These are phyloP conservation scores for Rhizopus delemar DNA, from an alignment of 371 early-diverging fungal genomes.

Conservation along the genomic window DNA sequence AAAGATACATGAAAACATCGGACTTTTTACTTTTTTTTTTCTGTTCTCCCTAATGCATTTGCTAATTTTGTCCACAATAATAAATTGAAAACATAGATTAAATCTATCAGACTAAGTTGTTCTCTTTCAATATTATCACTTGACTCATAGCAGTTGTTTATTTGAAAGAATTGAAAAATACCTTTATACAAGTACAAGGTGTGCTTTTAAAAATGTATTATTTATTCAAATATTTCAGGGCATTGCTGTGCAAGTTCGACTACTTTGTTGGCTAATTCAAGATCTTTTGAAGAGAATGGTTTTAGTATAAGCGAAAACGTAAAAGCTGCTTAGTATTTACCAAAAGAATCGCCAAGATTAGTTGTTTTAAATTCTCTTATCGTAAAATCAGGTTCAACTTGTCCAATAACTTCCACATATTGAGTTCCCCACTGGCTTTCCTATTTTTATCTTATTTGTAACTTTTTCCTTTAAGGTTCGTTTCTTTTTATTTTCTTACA, in stretches of 20 bases:
- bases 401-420: constrained; percentile 52
- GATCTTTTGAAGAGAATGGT: constrained; percentile 25
- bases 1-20: background rate
- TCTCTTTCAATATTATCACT: no score
- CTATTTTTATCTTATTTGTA: constrained; percentile 20
- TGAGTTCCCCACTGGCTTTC: constrained; percentile 46
- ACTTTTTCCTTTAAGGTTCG: background rate
- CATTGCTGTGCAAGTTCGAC: constrained; percentile 43
- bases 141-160: no score
- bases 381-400: constrained; percentile 38
- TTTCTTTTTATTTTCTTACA: constrained; percentile 32
- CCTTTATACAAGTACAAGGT: no score
- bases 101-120: no score
- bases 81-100: no score
- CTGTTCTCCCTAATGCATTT: no score
- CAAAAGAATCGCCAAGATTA: constrained; percentile 41
- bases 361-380: constrained; percentile 44
- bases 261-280: constrained; percentile 47
- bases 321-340: constrained; percentile 21
- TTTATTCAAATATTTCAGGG: constrained; percentile 46
- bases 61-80: no score
- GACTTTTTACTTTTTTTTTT: no score
- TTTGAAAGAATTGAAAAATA: no score
- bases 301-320: background rate
- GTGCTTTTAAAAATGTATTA: background rate